Percentiles rank a stretch among this genome's conserved stretches.
Evolutionary conservation across 805 yeast species (phyloP).

Genomic region (Starmerella floricola): DNA sequence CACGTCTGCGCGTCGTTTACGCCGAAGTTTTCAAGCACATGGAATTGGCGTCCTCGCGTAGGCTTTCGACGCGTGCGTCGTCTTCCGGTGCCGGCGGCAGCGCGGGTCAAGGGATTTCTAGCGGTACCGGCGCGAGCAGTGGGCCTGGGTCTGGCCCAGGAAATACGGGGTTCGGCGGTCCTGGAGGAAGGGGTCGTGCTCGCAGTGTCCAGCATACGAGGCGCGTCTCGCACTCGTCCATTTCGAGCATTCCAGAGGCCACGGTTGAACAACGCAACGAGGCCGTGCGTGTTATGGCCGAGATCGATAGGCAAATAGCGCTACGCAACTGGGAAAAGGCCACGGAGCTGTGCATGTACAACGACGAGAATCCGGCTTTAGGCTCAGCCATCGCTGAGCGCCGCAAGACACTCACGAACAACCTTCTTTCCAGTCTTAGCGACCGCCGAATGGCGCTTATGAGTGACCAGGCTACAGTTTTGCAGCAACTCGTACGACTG

Average conservation of each 20-base stretch:
- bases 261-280: constrained; percentile 36
- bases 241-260: constrained; percentile 45
- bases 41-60: constrained; percentile 10
- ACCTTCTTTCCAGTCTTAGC: constrained; percentile 13
- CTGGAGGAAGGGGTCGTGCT: neutral
- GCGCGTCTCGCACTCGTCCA: constrained; percentile 6
- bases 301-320: constrained; percentile 54
- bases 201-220: constrained; percentile 4
- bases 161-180: too few relatives aligned
- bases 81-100: neutral
- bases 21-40: constrained; percentile 13
- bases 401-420: constrained; percentile 4
- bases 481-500: constrained; percentile 33
- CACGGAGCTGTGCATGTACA: constrained; percentile 24
- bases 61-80: neutral
- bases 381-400: constrained; percentile 14
- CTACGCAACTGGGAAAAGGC: constrained; percentile 43
- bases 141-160: neutral
- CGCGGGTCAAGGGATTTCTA: neutral
- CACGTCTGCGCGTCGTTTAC: constrained; percentile 13
- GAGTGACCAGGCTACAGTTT: constrained; percentile 16
- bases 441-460: constrained; percentile 3
- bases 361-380: constrained; percentile 6
- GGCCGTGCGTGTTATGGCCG: constrained; percentile 53
- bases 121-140: neutral